phyloP scores from a whole-genome alignment of 148 eudicot species.

The Chenopodium formosanum region DNA sequence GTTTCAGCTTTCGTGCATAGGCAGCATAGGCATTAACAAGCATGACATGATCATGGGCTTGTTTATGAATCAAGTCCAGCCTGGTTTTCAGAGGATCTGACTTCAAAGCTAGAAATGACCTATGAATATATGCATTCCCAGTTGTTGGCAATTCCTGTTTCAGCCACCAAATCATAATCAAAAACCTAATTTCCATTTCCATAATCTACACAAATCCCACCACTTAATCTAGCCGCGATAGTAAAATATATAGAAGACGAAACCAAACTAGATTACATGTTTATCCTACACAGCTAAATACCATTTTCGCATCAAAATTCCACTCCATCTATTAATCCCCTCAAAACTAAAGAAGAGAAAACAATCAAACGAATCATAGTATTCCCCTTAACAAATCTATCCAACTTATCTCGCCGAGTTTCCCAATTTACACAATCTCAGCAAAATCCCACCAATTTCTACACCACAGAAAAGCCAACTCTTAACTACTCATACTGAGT shows the following conservation, averaged over 20 bases:
- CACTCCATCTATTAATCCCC: neutral
- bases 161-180: constrained; percentile 17
- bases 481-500: neutral
- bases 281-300: neutral
- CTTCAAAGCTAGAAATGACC: constrained; percentile 73
- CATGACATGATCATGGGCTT: constrained; percentile 74
- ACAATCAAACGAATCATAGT: neutral
- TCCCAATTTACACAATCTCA: neutral
- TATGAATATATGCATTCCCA: constrained; percentile 62
- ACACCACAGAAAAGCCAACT: neutral
- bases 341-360: neutral
- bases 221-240: neutral
- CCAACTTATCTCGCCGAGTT: neutral
- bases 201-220: no score
- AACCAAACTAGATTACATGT: neutral
- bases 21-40: constrained; percentile 83
- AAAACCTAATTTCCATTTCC: neutral
- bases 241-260: no score
- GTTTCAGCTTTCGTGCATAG: constrained; percentile 82
- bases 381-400: neutral
- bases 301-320: neutral
- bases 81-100: constrained; percentile 82
- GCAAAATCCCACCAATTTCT: constrained; percentile 5
- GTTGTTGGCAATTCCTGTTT: constrained; percentile 52
- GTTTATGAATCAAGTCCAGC: constrained; percentile 72